A percentile compares a stretch with the other conserved stretches of the same genome.
Evolutionary conservation across 352 stramenopile genomes (phyloP).

Genomic region (Phytophthora europaea): DNA sequence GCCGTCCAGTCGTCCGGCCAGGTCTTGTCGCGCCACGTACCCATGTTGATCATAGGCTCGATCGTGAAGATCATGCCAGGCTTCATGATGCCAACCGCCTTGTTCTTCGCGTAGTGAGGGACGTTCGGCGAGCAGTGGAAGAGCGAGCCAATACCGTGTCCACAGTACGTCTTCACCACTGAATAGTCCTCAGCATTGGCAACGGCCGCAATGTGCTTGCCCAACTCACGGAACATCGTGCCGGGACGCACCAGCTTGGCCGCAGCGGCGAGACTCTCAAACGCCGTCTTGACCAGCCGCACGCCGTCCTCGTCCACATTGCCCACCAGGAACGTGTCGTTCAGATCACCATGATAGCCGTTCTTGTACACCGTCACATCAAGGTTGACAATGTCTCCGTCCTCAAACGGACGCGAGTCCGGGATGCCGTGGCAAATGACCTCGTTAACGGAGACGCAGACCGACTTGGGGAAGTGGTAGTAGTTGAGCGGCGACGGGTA

Average conservation of each 20-base stretch:
- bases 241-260: slow-evolving; percentile 94
- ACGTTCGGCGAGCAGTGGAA: slow-evolving; percentile 99
- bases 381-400: slow-evolving; percentile 99
- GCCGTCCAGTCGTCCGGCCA: slow-evolving; percentile 99
- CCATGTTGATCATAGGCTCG: slow-evolving; percentile 99
- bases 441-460: slow-evolving; percentile 94
- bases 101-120: slow-evolving; percentile 99
- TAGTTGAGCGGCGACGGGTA: slow-evolving; percentile 99
- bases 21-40: slow-evolving; percentile 88
- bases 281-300: slow-evolving; percentile 95
- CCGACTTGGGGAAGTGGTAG: slow-evolving; percentile 97
- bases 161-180: slow-evolving; percentile 98
- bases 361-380: slow-evolving; percentile 98
- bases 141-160: slow-evolving; percentile 97
- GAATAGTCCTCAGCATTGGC: slow-evolving; percentile 91
- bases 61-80: slow-evolving; percentile 99
- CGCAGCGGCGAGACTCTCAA: slow-evolving; percentile 92
- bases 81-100: slow-evolving; percentile 98
- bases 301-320: slow-evolving; percentile 95
- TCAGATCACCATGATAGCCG: slow-evolving; percentile 98
- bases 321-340: slow-evolving; percentile 98
- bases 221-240: slow-evolving; percentile 97
- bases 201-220: slow-evolving; percentile 93
- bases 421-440: slow-evolving; percentile 98
- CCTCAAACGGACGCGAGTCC: slow-evolving; percentile 94